Evolutionary conservation across 2,329 filamentous ascomycete species (phyloP).

Genomic region (Colletotrichum musae): DNA sequence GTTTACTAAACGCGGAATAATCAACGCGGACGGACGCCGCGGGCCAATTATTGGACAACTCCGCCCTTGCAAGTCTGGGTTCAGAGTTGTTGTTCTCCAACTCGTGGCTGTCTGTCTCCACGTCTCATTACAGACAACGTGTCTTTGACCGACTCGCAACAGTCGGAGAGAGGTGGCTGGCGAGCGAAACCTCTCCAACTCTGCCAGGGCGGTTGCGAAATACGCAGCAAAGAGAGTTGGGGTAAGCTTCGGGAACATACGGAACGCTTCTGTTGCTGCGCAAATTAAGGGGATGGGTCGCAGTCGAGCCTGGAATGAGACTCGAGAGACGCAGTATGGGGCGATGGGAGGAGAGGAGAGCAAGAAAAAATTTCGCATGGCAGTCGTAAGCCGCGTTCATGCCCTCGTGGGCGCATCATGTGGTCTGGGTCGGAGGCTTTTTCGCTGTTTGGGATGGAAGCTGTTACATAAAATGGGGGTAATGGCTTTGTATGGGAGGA

Average conservation of each 20-base stretch:
- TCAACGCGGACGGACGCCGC: no score
- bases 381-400: not conserved
- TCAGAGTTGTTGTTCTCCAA: not conserved
- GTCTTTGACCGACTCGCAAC: no score
- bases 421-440: constrained; percentile 22
- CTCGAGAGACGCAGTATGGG: not conserved
- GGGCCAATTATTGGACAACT: not conserved
- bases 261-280: not conserved
- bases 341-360: not conserved
- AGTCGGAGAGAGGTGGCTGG: no score
- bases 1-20: no score
- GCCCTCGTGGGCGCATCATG: constrained; percentile 11
- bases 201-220: not conserved
- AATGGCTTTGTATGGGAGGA: not conserved
- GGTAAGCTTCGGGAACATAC: not conserved
- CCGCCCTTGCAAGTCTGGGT: not conserved
- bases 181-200: not conserved
- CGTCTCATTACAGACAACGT: not conserved
- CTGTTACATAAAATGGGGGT: constrained; percentile 29
- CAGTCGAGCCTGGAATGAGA: no score
- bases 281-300: no score
- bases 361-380: constrained; percentile 1
- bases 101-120: not conserved
- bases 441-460: constrained; percentile 16
- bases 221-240: not conserved